Percentiles rank a stretch among this genome's conserved stretches.
These are phyloP conservation scores for Spirogloea muscicola DNA, from an alignment of 139 green algal species.

Conservation along the genomic window DNA sequence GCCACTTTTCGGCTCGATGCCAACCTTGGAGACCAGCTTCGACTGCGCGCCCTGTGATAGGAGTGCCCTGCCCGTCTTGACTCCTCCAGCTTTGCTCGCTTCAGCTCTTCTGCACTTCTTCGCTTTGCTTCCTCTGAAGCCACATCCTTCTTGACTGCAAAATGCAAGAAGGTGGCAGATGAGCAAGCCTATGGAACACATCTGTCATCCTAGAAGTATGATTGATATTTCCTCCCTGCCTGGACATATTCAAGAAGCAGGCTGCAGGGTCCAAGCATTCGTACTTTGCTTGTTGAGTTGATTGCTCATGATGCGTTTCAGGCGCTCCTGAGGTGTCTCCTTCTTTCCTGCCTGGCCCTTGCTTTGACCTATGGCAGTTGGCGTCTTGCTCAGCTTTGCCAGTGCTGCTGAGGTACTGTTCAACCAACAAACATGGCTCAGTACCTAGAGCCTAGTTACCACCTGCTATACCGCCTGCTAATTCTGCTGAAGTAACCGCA, in stretches of 20 bases:
- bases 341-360: constrained; percentile 43
- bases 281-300: constrained; percentile 46
- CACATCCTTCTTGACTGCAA: constrained; percentile 39
- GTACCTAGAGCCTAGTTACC: background rate
- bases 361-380: background rate
- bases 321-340: constrained; percentile 40
- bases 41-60: no score
- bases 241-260: constrained; percentile 15
- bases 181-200: background rate
- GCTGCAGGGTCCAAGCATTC: constrained; percentile 15
- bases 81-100: constrained; percentile 13
- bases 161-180: background rate
- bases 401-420: constrained; percentile 13
- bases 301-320: constrained; percentile 46
- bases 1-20: no score
- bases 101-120: constrained; percentile 2
- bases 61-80: no score
- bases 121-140: constrained; percentile 30
- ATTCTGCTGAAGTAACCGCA: background rate
- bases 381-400: constrained; percentile 25
- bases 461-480: background rate
- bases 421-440: background rate
- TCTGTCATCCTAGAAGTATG: background rate
- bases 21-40: no score
- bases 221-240: background rate